Evolutionary conservation across 352 stramenopile genomes (phyloP).

Genomic region (Pythium folliculosum): DNA sequence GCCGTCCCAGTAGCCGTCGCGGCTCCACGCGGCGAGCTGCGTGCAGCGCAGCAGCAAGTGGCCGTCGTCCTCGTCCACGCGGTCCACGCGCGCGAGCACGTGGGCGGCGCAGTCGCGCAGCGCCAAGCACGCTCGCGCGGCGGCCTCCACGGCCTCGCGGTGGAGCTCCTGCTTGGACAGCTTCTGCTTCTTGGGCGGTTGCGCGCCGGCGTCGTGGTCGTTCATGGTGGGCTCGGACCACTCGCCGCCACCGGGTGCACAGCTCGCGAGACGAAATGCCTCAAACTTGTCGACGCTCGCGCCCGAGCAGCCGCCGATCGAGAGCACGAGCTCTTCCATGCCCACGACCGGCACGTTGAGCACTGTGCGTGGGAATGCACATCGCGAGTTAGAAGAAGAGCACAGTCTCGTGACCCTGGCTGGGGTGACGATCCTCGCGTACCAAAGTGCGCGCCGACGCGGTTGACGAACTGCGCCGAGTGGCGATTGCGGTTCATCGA

Average conservation of each 20-base stretch:
- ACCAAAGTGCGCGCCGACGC: conserved; percentile 62
- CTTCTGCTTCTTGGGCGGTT: conserved; percentile 46
- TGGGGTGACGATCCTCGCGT: neutral
- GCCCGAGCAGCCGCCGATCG: conserved; percentile 65
- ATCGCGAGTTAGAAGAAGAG: too few relatives aligned
- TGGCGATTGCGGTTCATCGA: conserved; percentile 77
- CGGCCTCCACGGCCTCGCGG: conserved; percentile 35
- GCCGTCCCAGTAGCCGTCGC: conserved; percentile 75
- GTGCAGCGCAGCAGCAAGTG: conserved; percentile 72
- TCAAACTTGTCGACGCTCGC: conserved; percentile 65
- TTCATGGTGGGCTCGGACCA: neutral
- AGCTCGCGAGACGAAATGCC: conserved; percentile 46
- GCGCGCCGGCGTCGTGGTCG: conserved; percentile 13
- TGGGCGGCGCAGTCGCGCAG: conserved; percentile 63
- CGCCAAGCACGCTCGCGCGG: conserved; percentile 39
- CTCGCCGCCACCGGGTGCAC: conserved; percentile 40
- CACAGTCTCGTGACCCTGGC: neutral
- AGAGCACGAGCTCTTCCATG: conserved; percentile 79
- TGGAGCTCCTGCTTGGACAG: conserved; percentile 63
- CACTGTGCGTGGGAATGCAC: conserved; percentile 35
- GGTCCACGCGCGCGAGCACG: conserved; percentile 68
- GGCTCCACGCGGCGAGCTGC: conserved; percentile 61
- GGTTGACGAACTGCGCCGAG: conserved; percentile 59
- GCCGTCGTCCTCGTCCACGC: conserved; percentile 61
- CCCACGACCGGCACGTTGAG: conserved; percentile 71